Evolutionary conservation across 345 rosid species (phyloP), one percentile per base, ranked within the genome.

Genomic region (Heritiera littoralis): DNA sequence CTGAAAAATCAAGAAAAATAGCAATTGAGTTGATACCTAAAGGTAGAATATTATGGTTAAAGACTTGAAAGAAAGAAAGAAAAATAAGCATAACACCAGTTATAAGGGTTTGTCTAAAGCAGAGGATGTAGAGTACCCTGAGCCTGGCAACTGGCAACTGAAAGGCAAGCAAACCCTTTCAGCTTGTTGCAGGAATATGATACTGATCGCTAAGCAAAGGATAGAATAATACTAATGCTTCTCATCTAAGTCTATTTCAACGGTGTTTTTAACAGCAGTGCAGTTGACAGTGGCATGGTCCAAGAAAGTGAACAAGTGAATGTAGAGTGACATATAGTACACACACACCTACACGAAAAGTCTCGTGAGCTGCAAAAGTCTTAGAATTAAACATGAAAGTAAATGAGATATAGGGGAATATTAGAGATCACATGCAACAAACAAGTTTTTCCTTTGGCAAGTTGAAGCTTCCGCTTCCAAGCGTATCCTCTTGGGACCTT

Each of bases 401-500:
- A 49, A 56, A 49, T 32, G 63, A 82, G 86, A 83, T 77, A 71
- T 43, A 20, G 5, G 78, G 78, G 75, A 79, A 78, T 46, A 78
- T 80, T 51, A 75, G 82, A 56, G 52, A 75, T 59, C 55, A 70
- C 88, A 83, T 56, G 85, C 86, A 77, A 61, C 48, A 63, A 76
- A 75, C 69, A 81, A 69, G 78, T 2, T 14, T 76, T 84, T 80
- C 80, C 78, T 60, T 83, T 72, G 64, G 91, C 87, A 91, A 81
- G 86, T 86, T 17, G 84, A 87, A 64, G 93, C 86, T 78, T 88
- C 89, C 77, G 87, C 89, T 86, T 89, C 99, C 85, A 93, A 67
- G 58, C 99, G 90, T 82, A 93, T 90, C 83, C 98, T 89, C 85
- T 95, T 95, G 18, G 97, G 88, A 74, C 87, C 85, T 79, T 87